Conservation (phyloP, 2,329 filamentous ascomycete genomes). For the Colletotrichum sp. region DNA sequence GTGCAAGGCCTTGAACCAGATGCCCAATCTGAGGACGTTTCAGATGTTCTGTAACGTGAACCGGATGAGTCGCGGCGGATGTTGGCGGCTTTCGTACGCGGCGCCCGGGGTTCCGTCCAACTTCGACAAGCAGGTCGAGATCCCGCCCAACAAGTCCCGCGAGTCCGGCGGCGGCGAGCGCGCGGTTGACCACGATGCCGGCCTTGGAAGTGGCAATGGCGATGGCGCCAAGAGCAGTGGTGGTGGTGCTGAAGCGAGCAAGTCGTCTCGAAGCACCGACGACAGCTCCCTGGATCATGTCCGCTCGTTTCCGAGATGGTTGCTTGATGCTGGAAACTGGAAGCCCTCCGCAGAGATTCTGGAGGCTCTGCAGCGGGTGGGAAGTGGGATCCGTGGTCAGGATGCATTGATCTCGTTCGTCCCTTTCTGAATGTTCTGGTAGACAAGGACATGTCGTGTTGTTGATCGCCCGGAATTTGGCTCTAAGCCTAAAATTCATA, state of each 20-base stretch:
- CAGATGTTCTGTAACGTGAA: not conserved
- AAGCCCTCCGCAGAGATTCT: not conserved
- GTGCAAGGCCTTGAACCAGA: not conserved
- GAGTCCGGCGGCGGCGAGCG: fast-evolving
- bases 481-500: not conserved
- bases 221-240: not conserved
- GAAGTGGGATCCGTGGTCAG: not conserved
- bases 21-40: not conserved
- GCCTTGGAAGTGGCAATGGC: not conserved
- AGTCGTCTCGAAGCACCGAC: not conserved
- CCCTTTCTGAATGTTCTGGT: not conserved
- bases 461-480: not conserved
- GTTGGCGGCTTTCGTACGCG: not conserved
- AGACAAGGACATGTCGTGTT: not conserved
- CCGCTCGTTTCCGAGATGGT: not conserved
- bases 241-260: not conserved
- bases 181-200: not conserved
- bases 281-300: not conserved
- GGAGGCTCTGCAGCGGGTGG: not conserved
- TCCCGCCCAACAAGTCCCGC: not conserved
- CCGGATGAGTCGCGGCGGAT: not conserved
- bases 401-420: not conserved
- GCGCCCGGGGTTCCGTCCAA: not conserved
- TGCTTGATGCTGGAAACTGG: not conserved
- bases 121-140: not conserved